These are phyloP conservation scores for Thalia dealbata DNA, from an alignment of 176 grass and related monocot species.

Conservation along the genomic window DNA sequence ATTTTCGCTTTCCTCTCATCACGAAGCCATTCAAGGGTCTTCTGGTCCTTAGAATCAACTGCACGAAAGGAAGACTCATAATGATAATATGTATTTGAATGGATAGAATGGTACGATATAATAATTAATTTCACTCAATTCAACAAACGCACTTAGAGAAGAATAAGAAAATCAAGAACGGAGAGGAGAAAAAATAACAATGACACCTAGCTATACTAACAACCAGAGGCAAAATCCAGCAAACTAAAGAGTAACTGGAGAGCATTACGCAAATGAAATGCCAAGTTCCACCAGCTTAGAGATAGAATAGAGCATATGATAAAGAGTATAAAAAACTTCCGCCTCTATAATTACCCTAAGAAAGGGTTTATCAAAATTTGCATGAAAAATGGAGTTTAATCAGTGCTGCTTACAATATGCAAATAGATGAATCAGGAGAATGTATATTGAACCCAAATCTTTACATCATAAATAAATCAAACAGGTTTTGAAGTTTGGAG, in stretches of 20 bases:
- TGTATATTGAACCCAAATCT: not conserved
- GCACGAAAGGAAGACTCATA: not conserved
- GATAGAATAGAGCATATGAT: too few species aligned
- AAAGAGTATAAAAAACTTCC: too few species aligned
- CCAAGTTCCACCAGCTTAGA: too few species aligned
- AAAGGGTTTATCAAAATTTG: not conserved
- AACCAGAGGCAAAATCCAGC: too few species aligned
- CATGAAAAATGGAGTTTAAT: not conserved
- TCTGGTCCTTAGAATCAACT: conserved; percentile 15
- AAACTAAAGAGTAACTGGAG: too few species aligned
- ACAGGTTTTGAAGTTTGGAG: not conserved
- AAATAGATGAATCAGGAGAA: not conserved
- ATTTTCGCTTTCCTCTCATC: conserved; percentile 12
- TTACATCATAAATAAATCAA: conserved; percentile 6
- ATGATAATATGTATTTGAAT: not conserved
- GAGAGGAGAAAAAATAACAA: too few species aligned
- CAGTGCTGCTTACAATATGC: not conserved
- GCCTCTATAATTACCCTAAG: too few species aligned
- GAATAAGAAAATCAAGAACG: not conserved
- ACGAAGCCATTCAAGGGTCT: conserved; percentile 17
- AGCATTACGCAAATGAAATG: too few species aligned
- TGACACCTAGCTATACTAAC: too few species aligned
- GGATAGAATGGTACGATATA: not conserved
- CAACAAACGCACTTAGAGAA: not conserved
- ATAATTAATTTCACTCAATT: not conserved